Evolutionary conservation across 2,329 filamentous ascomycete species (phyloP), one percentile per base, ranked within the genome.

Genomic region (Grosmannia huntii): DNA sequence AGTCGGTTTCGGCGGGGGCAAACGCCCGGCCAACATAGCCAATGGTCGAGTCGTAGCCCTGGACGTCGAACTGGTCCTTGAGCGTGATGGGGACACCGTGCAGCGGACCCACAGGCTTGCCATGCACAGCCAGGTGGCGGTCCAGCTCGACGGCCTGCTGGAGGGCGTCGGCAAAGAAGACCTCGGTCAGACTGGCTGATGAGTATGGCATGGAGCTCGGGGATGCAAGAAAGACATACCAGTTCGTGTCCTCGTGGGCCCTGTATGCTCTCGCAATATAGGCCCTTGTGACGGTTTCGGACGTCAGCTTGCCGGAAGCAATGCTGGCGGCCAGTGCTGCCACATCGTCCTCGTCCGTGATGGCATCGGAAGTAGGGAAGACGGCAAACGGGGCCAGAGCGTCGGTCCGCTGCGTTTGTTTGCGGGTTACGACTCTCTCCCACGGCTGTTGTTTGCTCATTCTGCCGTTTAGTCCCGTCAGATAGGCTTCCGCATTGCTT

Each of bases 41-140:
- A 6, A 61, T 46, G 0, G 60, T 60, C 2, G 53, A 59, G 57
- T 62, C 60, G 46, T 55, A 41, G 23, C 60, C 57, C 21, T 27
- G 14, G 23, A 64, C 60, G 25, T 61, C 56, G 19, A 61, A 62
- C 56, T 74, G 76, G 25, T 77, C 65, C 46, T 63, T 63, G 49
- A 63, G 57, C 1, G 60, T 63, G 12, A 62, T 31, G 0, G 80
- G 81, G 1, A 84, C 66, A 28, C 71, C 71, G 58, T 72, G 69
- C 3, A 73, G 64, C 5, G 71, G 70, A 0, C 69, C 69, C 5
- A 70, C 33, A 4, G 68, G 61, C n/a, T 62, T 66, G 54, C 63
- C 63, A 53, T 68, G 61, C 5, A 59, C 53, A 12, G 62, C 57
- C 9, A 69, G 61, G 50, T 68, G 65, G 5, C 58, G 52, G 61